Percentiles rank a stretch among this genome's conserved stretches.
Conservation (phyloP, 2,329 filamentous ascomycete genomes). For the Diaporthe citriasiana region DNA sequence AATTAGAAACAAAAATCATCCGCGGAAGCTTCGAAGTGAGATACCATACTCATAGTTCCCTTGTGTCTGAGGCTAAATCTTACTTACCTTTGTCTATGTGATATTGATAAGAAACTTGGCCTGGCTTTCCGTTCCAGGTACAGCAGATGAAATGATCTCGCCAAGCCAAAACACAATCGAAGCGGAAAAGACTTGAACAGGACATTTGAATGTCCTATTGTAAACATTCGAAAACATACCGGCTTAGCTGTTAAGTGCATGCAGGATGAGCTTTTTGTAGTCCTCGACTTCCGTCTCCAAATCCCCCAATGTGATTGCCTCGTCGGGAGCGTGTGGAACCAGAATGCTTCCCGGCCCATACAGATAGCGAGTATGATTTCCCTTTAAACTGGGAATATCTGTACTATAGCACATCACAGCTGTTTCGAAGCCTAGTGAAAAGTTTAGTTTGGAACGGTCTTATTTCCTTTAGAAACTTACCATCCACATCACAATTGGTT, state of each 20-base stretch:
- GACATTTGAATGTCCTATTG: too few relatives aligned
- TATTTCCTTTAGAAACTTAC: conserved; percentile 54
- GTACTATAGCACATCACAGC: conserved; percentile 93
- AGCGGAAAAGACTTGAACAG: too few relatives aligned
- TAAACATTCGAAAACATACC: not conserved
- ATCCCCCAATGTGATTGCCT: conserved; percentile 81
- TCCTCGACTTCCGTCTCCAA: conserved; percentile 83
- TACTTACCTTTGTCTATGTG: too few relatives aligned
- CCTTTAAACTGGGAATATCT: conserved; percentile 83
- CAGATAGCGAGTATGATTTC: conserved; percentile 73
- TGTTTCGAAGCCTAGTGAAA: conserved; percentile 75
- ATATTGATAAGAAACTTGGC: too few relatives aligned
- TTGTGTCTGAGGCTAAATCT: too few relatives aligned
- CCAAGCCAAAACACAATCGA: too few relatives aligned
- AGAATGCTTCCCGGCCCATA: conserved; percentile 82
- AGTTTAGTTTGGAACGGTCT: not conserved
- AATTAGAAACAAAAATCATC: too few relatives aligned
- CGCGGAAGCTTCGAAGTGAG: too few relatives aligned
- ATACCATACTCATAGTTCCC: too few relatives aligned
- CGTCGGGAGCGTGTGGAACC: conserved; percentile 87
- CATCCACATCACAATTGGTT: conserved; percentile 83
- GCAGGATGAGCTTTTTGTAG: conserved; percentile 78
- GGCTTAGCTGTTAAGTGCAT: conserved; percentile 57
- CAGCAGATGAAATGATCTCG: too few relatives aligned
- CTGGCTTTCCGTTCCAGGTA: too few relatives aligned